Base-by-base conservation (phyloP, 257 asterid species). In the Penstemon davidsonii region DNA sequence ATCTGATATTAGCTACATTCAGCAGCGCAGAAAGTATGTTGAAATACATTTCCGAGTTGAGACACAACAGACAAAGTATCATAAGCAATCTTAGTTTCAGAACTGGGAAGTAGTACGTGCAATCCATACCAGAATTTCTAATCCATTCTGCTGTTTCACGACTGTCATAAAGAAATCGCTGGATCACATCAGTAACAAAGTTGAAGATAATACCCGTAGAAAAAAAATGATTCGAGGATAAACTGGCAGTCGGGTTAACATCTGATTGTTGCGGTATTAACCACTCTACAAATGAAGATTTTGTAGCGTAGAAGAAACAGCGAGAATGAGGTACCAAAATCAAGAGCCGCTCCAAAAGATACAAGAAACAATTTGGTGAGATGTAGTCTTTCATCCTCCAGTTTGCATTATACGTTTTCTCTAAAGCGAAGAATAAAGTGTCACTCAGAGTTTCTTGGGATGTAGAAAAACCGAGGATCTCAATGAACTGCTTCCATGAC, bases 291-390 rank as follows among this genome's bases (percentile, higher is more conserved):
- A 86, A 81, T 0, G 87, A 63, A 4, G 88, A 84, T 62, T 83
- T 88, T 38, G 83, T 63, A 0, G 87, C 60, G 76, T 68, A 86
- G 64, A 79, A 79, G 75, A 1, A 67, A 8, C 76, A 80, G 1
- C n/a, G 45, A 11, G 77, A 58, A 55, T 58, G 81, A 52, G 84
- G 85, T 60, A 69, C 79, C 73, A 78, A 7, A 19, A 84, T 59
- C 69, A 86, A 5, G 5, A 84, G 80, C 18, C 88, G 82, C 61
- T 86, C 96, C 39, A 84, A 50, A 10, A 88, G 83, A 82, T 83
- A 83, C 19, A 85, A 59, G 83, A 88, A 88, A 66, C 89, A 84
- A 45, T 55, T 19, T 0, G 94, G 96, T 41, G 94, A 77, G 39
- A 86, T 80, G 8, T 62, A 83, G 72, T 83, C 84, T 4, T 3